Evolutionary conservation across 2,329 filamentous ascomycete genomes (phyloP).

Genomic region (Ceratocystis albifundus): DNA sequence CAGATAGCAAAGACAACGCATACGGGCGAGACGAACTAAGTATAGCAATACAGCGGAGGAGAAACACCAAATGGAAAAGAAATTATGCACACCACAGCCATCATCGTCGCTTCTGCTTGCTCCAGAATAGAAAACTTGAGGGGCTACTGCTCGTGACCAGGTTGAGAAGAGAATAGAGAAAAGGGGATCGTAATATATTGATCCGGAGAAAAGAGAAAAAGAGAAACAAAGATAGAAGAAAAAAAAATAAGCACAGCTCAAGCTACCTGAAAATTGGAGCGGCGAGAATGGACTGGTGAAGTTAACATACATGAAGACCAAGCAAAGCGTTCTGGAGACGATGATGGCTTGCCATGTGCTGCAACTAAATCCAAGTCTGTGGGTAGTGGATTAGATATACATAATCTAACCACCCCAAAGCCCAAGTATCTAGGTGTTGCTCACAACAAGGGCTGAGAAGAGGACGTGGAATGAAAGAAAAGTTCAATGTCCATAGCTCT

Average conservation of each 20-base stretch:
- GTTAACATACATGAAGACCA: slow-evolving; percentile 57
- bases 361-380: neutral
- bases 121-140: neutral
- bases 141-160: slow-evolving; percentile 3
- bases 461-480: neutral
- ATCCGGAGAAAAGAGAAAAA: slow-evolving; percentile 28
- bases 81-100: slow-evolving; percentile 35
- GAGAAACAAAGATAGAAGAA: slow-evolving; percentile 25
- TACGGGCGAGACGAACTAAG: slow-evolving; percentile 10
- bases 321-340: slow-evolving; percentile 51
- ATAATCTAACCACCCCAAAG: neutral
- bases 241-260: slow-evolving; percentile 2
- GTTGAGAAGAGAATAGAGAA: slow-evolving; percentile 29
- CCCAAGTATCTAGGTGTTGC: slow-evolving; percentile 28
- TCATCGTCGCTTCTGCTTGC: slow-evolving; percentile 47
- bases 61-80: slow-evolving; percentile 1
- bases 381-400: neutral
- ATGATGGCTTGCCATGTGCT: slow-evolving; percentile 36
- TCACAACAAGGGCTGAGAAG: neutral
- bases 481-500: neutral
- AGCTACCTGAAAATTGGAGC: slow-evolving; percentile 6
- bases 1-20: slow-evolving; percentile 14
- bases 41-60: slow-evolving; percentile 22
- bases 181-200: slow-evolving; percentile 35
- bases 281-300: slow-evolving; percentile 28